Evolutionary conservation across 1,284 basidiomycete species (phyloP).

Genomic region (Quambalaria eucalypti): DNA sequence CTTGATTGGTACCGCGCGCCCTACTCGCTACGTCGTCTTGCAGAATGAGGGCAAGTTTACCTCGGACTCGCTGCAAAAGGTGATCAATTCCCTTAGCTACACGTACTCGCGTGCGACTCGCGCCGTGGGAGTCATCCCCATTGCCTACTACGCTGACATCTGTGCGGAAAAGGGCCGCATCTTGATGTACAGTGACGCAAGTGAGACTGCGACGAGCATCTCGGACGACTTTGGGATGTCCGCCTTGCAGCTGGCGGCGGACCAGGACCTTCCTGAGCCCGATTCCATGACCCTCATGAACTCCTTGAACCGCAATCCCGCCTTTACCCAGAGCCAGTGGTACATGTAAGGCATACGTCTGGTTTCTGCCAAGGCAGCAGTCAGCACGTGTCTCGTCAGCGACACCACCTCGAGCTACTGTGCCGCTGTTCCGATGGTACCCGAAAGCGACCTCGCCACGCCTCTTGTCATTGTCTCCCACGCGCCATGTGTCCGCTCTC

Average conservation of each 20-base stretch:
- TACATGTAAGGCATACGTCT: too few relatives aligned
- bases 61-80: constrained; percentile 25
- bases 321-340: constrained; percentile 14
- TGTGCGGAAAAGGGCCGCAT: constrained; percentile 48
- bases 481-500: too few relatives aligned
- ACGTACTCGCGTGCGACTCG: constrained; percentile 49
- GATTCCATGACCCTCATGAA: constrained; percentile 14
- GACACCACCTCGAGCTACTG: too few relatives aligned
- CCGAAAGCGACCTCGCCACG: too few relatives aligned
- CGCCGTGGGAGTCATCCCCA: constrained; percentile 47
- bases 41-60: constrained; percentile 47
- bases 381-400: too few relatives aligned
- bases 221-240: background rate
- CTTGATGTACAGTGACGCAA: constrained; percentile 45
- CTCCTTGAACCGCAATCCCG: constrained; percentile 3
- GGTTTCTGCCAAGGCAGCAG: too few relatives aligned
- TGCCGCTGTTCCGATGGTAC: too few relatives aligned
- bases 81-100: constrained; percentile 48
- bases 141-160: constrained; percentile 50
- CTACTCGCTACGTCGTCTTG: constrained; percentile 49
- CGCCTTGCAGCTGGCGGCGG: background rate
- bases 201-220: constrained; percentile 1
- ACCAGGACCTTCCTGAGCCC: background rate
- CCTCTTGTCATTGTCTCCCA: too few relatives aligned
- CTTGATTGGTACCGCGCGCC: constrained; percentile 47